phyloP scores from a whole-genome alignment of 306 rosid species.

The Carpinus viminea region DNA sequence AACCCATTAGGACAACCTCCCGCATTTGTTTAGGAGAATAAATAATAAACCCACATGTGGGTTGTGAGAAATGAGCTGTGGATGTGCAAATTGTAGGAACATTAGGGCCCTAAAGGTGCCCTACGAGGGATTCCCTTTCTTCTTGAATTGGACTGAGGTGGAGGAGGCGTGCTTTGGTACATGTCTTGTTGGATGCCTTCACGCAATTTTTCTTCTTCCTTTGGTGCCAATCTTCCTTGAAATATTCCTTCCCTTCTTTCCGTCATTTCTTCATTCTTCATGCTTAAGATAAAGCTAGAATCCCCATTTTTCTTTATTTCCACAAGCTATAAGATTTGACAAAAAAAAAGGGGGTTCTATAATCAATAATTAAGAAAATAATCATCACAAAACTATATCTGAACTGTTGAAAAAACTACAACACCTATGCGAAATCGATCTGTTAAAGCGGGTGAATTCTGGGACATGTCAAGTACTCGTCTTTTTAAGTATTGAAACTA shows the following conservation, averaged over 20 bases:
- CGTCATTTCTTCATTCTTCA: conserved; percentile 46
- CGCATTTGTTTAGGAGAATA: conserved; percentile 38
- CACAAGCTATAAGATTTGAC: conserved; percentile 26
- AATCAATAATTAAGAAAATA: too few relatives aligned
- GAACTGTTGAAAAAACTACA: too few relatives aligned
- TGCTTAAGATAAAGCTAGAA: conserved; percentile 41
- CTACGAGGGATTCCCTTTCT: conserved; percentile 74
- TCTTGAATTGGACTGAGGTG: conserved; percentile 53
- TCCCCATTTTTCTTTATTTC: conserved; percentile 53
- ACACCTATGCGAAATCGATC: too few relatives aligned
- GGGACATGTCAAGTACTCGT: too few relatives aligned
- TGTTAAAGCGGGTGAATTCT: too few relatives aligned
- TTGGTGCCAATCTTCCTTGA: conserved; percentile 36
- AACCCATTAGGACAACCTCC: conserved; percentile 40
- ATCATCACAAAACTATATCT: too few relatives aligned
- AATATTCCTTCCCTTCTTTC: conserved; percentile 45
- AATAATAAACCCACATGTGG: conserved; percentile 38
- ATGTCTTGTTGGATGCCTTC: conserved; percentile 46
- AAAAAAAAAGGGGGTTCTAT: too few relatives aligned
- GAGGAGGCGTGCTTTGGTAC: conserved; percentile 37
- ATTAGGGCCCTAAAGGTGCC: conserved; percentile 63
- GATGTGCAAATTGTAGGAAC: conserved; percentile 28
- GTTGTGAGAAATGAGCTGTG: conserved; percentile 48
- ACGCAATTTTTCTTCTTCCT: conserved; percentile 42
- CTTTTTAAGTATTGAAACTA: conserved; percentile 5